Percentiles rank a stretch among this genome's conserved stretches.
Conservation (phyloP, 306 rosid genomes). For the Canavalia gladiata region DNA sequence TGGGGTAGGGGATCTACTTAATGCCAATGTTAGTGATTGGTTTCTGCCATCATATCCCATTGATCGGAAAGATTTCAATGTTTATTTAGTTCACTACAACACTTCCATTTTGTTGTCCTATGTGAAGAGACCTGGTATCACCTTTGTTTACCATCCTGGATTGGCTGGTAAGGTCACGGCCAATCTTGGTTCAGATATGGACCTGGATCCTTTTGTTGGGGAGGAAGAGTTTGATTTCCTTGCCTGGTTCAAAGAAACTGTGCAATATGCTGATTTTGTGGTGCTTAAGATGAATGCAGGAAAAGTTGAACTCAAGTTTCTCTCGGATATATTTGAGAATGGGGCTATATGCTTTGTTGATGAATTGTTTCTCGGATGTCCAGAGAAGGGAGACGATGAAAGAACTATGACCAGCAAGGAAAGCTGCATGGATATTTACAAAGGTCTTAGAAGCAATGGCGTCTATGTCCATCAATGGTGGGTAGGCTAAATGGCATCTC, state of each 20-base stretch:
- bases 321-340: conserved; percentile 78
- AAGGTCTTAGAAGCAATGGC: conserved; percentile 79
- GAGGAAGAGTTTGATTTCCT: conserved; percentile 82
- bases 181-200: conserved; percentile 37
- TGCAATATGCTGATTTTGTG: conserved; percentile 76
- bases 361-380: conserved; percentile 82
- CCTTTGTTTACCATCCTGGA: conserved; percentile 95
- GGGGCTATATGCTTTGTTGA: conserved; percentile 90
- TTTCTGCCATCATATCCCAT: conserved; percentile 78
- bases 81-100: conserved; percentile 91
- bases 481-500: conserved; percentile 55
- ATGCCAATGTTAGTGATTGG: conserved; percentile 64
- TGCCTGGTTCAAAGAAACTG: conserved; percentile 93
- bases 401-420: conserved; percentile 53
- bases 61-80: conserved; percentile 66
- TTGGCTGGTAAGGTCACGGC: conserved; percentile 62
- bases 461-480: conserved; percentile 96
- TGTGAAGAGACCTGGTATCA: conserved; percentile 80
- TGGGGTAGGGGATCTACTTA: conserved; percentile 76
- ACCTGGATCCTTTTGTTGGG: conserved; percentile 65
- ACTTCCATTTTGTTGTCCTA: conserved; percentile 74
- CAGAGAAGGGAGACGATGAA: conserved; percentile 54
- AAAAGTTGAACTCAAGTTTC: conserved; percentile 72
- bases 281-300: conserved; percentile 93
- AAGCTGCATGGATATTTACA: conserved; percentile 71